A percentile compares a stretch with the other conserved stretches of the same genome.
Conservation (phyloP, 202 grass and related monocot species). For the Elaeis oleifera region DNA sequence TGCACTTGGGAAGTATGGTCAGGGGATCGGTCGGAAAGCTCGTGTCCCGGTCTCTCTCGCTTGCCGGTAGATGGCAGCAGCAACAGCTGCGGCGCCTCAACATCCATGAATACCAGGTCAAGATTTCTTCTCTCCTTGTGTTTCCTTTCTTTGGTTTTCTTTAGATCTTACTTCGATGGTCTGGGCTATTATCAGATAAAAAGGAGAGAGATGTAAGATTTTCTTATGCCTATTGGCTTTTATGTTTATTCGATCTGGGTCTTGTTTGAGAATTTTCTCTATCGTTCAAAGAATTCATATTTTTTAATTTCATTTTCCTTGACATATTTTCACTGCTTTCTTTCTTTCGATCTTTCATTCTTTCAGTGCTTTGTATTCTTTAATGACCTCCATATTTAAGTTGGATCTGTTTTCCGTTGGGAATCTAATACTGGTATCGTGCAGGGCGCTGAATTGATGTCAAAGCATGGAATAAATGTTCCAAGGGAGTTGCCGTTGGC, state of each 20-base stretch:
- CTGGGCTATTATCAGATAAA: no score
- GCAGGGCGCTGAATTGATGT: constrained; percentile 93
- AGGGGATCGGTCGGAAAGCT: constrained; percentile 68
- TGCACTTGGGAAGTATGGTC: constrained; percentile 38
- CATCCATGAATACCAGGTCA: constrained; percentile 99
- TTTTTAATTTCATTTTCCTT: no score
- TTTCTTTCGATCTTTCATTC: no score
- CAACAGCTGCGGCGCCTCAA: constrained; percentile 99
- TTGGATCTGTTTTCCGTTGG: no score
- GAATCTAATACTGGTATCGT: no score
- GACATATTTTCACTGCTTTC: no score
- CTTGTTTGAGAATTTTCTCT: no score
- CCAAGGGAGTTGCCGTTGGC: constrained; percentile 50
- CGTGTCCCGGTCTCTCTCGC: constrained; percentile 46
- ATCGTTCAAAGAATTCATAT: no score
- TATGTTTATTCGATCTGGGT: no score
- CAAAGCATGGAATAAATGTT: constrained; percentile 87
- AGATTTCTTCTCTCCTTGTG: constrained; percentile 7
- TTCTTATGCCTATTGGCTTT: no score
- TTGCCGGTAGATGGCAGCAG: constrained; percentile 88
- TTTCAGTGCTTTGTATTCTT: background rate
- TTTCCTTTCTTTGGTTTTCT: constrained; percentile 7
- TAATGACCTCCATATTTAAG: no score
- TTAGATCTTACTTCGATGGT: background rate
- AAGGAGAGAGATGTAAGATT: no score